Evolutionary conservation across 2,329 filamentous ascomycete species (phyloP).

Genomic region (Fusarium sp.): DNA sequence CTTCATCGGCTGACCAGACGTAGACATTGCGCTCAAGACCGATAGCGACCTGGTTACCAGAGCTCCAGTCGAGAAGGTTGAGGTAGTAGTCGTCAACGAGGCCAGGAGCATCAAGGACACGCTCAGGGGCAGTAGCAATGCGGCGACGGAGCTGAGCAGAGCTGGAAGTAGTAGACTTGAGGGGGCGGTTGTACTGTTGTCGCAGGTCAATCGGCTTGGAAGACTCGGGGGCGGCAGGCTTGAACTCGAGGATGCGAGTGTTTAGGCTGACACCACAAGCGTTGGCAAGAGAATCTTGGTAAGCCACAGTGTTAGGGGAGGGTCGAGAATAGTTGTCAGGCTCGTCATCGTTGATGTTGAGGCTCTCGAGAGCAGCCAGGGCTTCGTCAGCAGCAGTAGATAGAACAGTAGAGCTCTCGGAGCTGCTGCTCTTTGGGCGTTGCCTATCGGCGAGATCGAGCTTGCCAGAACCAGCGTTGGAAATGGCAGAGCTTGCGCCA

Average conservation of each 20-base stretch:
- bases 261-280: conserved; percentile 94
- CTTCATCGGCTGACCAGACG: conserved; percentile 96
- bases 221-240: conserved; percentile 96
- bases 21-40: conserved; percentile 97
- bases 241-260: conserved; percentile 96
- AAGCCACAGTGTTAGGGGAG: conserved; percentile 87
- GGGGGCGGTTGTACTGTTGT: conserved; percentile 95
- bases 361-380: conserved; percentile 79
- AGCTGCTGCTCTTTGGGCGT: conserved; percentile 74
- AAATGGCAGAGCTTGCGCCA: conserved; percentile 85
- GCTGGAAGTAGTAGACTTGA: conserved; percentile 78
- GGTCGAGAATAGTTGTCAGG: conserved; percentile 76
- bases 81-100: conserved; percentile 99
- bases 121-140: conserved; percentile 93
- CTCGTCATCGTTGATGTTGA: conserved; percentile 78
- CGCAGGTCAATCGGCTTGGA: conserved; percentile 98
- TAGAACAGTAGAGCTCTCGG: conserved; percentile 79
- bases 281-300: conserved; percentile 88
- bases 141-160: conserved; percentile 90
- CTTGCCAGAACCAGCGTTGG: conserved; percentile 84
- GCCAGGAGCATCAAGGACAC: conserved; percentile 94
- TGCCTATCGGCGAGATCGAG: conserved; percentile 76
- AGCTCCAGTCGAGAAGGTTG: conserved; percentile 98
- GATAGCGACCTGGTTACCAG: conserved; percentile 96
- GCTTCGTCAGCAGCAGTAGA: conserved; percentile 83